Base-by-base conservation (phyloP, 208 protist genomes). In the Balamuthia mandrillaris region DNA sequence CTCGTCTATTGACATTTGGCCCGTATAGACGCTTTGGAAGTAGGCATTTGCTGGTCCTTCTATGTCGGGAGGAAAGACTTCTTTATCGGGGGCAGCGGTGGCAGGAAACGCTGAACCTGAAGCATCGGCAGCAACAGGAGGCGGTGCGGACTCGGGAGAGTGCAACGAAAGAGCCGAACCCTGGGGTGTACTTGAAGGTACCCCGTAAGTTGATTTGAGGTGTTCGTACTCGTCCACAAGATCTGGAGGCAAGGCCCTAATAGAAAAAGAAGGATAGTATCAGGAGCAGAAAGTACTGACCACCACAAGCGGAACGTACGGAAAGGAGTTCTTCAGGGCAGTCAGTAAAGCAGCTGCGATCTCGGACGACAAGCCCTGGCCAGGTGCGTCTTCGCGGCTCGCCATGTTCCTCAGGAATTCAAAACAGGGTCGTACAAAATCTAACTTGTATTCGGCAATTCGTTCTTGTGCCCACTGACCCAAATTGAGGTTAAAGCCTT, bases 11-110 rank as follows among this genome's bases (percentile, higher is more conserved):
- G 91, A 63, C 3, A 92, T 89, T 49, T 85, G 65, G 39, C 88
- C 89, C 18, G 65, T 89, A 85, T 95, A 96, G 35, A 96, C 83
- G 60, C 87, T 90, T 54, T 94, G 27, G 75, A 95, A 95, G 81
- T 90, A 90, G 21, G 85, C 75, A 72, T 94, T 95, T 1, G 93
- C 92, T 35, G 91, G 88, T 31, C 92, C 78, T 84, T 95, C 92
- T 44, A 95, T 87, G 16, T 94, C 87, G 24, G 18, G 33, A 7
- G 89, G 29, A 47, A 92, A 92, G n/a, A 44, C 45, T 39, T 88
- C 75, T n/a, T 84, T 89, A 10, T 84, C 49, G 27, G 39, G 44
- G 47, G 72, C 68, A 29, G 58, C 42, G 18, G n/a, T n/a, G n/a
- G n/a, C n/a, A n/a, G n/a, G n/a, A n/a, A n/a, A n/a, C n/a, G n/a